Evolutionary conservation across 345 rosid species (phyloP), one percentile per base, ranked within the genome.

Genomic region (Gossypioides kirkii): DNA sequence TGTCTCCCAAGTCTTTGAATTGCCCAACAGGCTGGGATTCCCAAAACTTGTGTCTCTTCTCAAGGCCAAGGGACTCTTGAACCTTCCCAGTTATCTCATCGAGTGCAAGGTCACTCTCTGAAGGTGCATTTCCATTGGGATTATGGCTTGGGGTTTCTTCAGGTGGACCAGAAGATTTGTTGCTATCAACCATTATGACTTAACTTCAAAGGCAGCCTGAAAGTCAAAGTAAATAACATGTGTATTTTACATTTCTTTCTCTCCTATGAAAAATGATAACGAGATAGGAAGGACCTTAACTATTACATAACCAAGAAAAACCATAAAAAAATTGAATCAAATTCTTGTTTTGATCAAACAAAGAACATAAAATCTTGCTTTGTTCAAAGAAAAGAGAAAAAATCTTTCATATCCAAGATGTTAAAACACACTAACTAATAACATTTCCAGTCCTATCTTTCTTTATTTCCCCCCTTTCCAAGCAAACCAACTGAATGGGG

Each of bases 1-100:
- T 28, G 69, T 88, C 85, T 1, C 97, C 96, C 0, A 84, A 47
- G 68, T 92, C 98, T 79, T 85, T 86, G 80, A 84, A 90, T 69
- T 94, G 98, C 20, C 96, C 89, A 16, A 94, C 97, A 0, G 97
- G 98, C 45, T 92, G 97, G 13, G 94, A 91, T 78, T 91, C 98
- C 97, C 97, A 94, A 75, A 94, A 92, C 83, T 86, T 89, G 75
- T 94, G 97, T 7, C 81, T 85, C 87, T 85, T 88, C 1, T 85
- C 73, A 70, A 69, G 1, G 89, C 79, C 63, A 87, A 77, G 0
- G 16, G 98, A 81, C 43, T 87, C 97, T 66, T 87, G 91, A 58
- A 91, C 80, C 86, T 82, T 84, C 20, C 84, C 79, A 38, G 85
- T 87, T n/a, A 90, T 77, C 16, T 80, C 80, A 52, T 89, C 91